Base-by-base conservation (phyloP, 768 basidiomycete genomes). In the Phanerochaete sordida region DNA sequence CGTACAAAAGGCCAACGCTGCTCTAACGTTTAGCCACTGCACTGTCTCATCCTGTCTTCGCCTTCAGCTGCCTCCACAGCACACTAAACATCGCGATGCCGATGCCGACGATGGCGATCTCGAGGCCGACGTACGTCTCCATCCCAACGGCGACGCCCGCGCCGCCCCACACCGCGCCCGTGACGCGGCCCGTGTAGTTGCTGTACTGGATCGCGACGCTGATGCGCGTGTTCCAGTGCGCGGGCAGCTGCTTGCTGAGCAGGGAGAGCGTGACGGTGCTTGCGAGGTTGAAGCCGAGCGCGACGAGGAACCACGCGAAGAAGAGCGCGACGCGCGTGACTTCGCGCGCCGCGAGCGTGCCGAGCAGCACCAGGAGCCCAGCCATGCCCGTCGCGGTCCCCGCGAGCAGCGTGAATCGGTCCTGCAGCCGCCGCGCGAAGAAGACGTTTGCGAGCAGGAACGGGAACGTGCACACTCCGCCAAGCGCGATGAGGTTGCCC, bases 281-380 rank as follows among this genome's bases (percentile, higher is more conserved):
- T n/a, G 85, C 81, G 12, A 89, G 74, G 70, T 89, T 89, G 76
- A 89, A 90, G 1, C 88, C 88, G 4, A 88, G 76, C 26, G 88
- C 87, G 24, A 88, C 75, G 43, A 81, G 75, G 74, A 81, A 81
- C 84, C 85, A 80, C 59, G 72, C 74, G 6, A 69, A 67, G 60
- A 79, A 79, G 5, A 87, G 64, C 16, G 77, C 77, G 6, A 75
- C 79, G 60, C 83, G 85, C 26, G 70, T 75, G 21, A 84, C 70
- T 24, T 66, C 75, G 24, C 69, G 7, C 24, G 21, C 47, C 8
- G 39, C 39, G 11, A 43, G 65, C 24, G 77, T 68, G 26, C 65
- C 60, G 9, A 86, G 72, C 31, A 87, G 73, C 13, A 70, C 73
- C 24, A 85, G 68, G 30, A 88, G 77, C 3, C 84, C 87, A 15